These are phyloP conservation scores for Aspergillus luchuensis DNA, from an alignment of 2,329 filamentous ascomycete genomes.

Conservation along the genomic window DNA sequence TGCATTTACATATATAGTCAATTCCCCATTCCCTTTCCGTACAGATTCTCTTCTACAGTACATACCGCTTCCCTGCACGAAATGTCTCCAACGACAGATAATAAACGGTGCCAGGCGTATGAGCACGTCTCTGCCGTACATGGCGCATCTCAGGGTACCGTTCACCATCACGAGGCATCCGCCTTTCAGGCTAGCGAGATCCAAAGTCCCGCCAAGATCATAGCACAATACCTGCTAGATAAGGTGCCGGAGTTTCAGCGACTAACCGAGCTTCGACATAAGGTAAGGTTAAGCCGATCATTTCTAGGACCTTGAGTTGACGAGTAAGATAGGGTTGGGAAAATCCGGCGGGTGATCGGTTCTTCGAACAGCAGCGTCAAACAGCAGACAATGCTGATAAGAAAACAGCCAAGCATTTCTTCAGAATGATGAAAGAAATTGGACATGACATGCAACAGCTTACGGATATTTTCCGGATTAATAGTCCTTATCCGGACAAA, in stretches of 20 bases:
- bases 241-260: constrained; percentile 9
- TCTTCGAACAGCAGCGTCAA: constrained; percentile 16
- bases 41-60: not conserved
- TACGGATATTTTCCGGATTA: constrained; percentile 15
- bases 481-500: not conserved
- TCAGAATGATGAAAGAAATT: constrained; percentile 14
- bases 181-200: not conserved
- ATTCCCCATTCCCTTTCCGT: not conserved
- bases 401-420: constrained; percentile 10
- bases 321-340: constrained; percentile 8
- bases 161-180: not conserved
- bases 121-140: not conserved
- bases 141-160: not conserved
- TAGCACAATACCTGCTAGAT: constrained; percentile 1
- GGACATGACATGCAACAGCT: constrained; percentile 10
- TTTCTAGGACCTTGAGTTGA: not conserved
- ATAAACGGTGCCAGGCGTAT: not conserved
- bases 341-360: constrained; percentile 6
- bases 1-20: not conserved
- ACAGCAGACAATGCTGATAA: constrained; percentile 10
- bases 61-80: not conserved
- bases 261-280: constrained; percentile 7
- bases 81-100: not conserved
- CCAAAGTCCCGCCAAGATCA: not conserved
- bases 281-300: not conserved